These are phyloP conservation scores for Hanseniaspora lachancei DNA, from an alignment of 805 yeast species.

Conservation along the genomic window DNA sequence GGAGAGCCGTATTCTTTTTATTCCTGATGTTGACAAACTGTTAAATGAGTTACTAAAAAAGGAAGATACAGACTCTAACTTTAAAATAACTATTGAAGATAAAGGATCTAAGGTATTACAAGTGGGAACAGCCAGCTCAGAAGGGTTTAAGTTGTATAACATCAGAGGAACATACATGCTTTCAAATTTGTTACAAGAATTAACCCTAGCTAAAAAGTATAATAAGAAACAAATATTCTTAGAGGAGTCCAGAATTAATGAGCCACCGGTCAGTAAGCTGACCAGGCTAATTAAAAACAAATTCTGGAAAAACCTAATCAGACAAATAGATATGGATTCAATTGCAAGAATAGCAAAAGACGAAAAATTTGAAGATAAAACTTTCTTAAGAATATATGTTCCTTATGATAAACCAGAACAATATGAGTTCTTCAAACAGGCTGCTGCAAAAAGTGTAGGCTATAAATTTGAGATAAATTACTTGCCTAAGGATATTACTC, in stretches of 20 bases:
- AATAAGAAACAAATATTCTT: slow-evolving; percentile 67
- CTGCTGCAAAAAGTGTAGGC: slow-evolving; percentile 43
- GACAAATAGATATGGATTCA: slow-evolving; percentile 50
- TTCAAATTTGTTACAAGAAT: slow-evolving; percentile 73
- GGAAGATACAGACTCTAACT: slow-evolving; percentile 78
- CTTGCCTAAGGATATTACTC: slow-evolving; percentile 61
- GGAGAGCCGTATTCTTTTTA: slow-evolving; percentile 39
- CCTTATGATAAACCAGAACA: slow-evolving; percentile 62
- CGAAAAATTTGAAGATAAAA: slow-evolving; percentile 53
- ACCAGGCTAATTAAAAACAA: slow-evolving; percentile 57
- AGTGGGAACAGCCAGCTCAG: slow-evolving; percentile 72
- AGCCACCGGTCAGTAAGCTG: slow-evolving; percentile 73
- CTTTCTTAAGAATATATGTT: slow-evolving; percentile 63
- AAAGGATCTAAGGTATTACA: slow-evolving; percentile 70
- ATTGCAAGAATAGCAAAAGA: slow-evolving; percentile 63
- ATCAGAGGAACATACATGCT: slow-evolving; percentile 83
- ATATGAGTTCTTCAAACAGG: slow-evolving; percentile 48
- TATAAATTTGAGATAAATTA: slow-evolving; percentile 57
- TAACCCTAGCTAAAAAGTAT: slow-evolving; percentile 69
- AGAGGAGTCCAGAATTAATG: slow-evolving; percentile 73
- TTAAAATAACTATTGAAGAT: slow-evolving; percentile 76
- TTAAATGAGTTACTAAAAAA: slow-evolving; percentile 50
- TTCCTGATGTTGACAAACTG: slow-evolving; percentile 63
- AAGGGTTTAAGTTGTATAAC: slow-evolving; percentile 60
- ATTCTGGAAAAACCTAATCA: slow-evolving; percentile 70